Percentiles rank a stretch among this genome's conserved stretches.
These are phyloP conservation scores for Stachybotrys chartarum DNA, from an alignment of 2,329 filamentous ascomycete species.

Conservation along the genomic window DNA sequence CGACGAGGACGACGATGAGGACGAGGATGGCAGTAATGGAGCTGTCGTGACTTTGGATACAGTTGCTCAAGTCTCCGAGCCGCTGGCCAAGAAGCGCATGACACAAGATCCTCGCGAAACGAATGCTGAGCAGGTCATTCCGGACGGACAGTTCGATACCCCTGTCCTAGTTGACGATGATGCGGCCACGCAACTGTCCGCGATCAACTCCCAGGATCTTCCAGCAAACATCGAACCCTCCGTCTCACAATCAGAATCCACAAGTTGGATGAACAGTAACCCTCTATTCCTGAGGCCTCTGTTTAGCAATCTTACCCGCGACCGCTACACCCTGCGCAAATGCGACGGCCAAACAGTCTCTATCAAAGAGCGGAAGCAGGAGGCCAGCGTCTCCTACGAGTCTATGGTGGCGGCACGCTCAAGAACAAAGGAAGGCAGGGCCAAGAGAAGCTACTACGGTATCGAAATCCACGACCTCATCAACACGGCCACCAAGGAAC, in stretches of 20 bases:
- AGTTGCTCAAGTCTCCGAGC: slow-evolving; percentile 4
- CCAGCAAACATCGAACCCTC: neutral
- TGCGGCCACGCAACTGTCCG: slow-evolving; percentile 3
- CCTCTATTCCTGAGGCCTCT: slow-evolving; percentile 20
- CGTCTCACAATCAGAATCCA: neutral
- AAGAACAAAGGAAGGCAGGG: slow-evolving; percentile 57
- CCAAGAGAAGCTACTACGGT: slow-evolving; percentile 77
- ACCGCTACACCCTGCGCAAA: slow-evolving; percentile 38
- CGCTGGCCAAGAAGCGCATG: slow-evolving; percentile 23
- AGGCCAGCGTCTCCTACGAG: slow-evolving; percentile 50
- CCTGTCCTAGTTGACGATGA: neutral
- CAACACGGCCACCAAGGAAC: slow-evolving; percentile 59
- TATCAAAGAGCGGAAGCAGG: slow-evolving; percentile 46
- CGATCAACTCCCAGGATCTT: neutral
- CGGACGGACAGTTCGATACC: neutral
- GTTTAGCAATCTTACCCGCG: slow-evolving; percentile 14
- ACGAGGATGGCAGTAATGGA: neutral
- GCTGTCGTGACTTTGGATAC: neutral
- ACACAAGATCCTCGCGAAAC: slow-evolving; percentile 14
- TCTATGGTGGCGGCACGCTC: slow-evolving; percentile 62
- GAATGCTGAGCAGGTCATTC: neutral
- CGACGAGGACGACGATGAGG: slow-evolving; percentile 24
- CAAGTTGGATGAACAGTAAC: slow-evolving; percentile 12
- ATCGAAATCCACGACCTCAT: slow-evolving; percentile 84
- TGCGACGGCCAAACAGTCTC: slow-evolving; percentile 50